A percentile compares a stretch with the other conserved stretches of the same genome.
Evolutionary conservation across 331 rosid species (phyloP).

Genomic region (Quercus phellos): DNA sequence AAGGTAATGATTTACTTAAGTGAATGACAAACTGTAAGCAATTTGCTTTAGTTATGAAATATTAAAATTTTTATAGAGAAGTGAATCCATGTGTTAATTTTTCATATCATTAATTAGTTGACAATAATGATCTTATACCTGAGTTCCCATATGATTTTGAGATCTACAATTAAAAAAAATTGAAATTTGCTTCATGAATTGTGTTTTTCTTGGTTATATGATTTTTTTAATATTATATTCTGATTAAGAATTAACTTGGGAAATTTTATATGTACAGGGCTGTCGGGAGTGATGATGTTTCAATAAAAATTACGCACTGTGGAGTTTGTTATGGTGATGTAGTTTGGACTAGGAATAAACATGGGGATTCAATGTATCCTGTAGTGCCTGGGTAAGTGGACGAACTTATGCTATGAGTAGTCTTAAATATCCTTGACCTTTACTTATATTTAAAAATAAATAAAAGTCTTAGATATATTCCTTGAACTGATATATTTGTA

Average conservation of each 20-base stretch:
- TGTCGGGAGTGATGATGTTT: constrained; percentile 57
- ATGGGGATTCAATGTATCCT: constrained; percentile 65
- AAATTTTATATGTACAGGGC: constrained; percentile 34
- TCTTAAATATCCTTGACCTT: not conserved
- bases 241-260: not conserved
- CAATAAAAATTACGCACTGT: constrained; percentile 66
- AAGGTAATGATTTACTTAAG: not conserved
- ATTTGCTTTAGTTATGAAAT: not conserved
- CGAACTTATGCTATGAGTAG: not conserved
- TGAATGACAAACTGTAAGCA: not conserved
- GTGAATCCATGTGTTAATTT: not conserved
- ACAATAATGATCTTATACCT: not conserved
- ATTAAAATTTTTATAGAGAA: not conserved
- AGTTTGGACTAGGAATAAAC: constrained; percentile 51
- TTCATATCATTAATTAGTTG: not conserved
- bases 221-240: not conserved
- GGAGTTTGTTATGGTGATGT: constrained; percentile 85
- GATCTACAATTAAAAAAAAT: not conserved
- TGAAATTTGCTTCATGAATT: not conserved
- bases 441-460: too few relatives aligned
- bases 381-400: constrained; percentile 63
- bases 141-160: not conserved
- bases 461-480: not conserved
- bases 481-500: not conserved
- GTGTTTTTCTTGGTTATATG: not conserved